Base-by-base conservation (phyloP, 1,284 basidiomycete genomes). In the Microbotryum saponariae region DNA sequence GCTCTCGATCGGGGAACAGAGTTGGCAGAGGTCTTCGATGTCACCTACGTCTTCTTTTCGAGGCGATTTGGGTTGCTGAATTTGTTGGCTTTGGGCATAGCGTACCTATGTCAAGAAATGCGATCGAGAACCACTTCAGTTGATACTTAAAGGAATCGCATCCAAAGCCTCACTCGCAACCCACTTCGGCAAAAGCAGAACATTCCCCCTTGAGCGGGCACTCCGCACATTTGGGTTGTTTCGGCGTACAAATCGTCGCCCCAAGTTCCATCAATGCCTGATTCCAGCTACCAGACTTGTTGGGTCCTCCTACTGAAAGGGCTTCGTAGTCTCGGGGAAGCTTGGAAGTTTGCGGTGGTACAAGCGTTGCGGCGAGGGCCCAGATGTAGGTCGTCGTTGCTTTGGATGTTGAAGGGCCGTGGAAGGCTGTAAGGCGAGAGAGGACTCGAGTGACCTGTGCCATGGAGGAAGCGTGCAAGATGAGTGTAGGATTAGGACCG, bases 241-340 rank as follows among this genome's bases (percentile, higher is more conserved):
- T 83, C 33, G 89, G 86, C 74, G 86, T 90, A 77, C 92, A 97
- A 3, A 96, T 82, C 2, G 90, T 93, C 71, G 88, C 88, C 49
- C 91, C 91, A 4, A 96, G 82, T 51, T 73, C 72, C 71, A 73
- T 72, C 50, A 73, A 31, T 2, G 65, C 71, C 60, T 72, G 70
- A 25, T 67, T 68, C 60, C 60, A 64, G 9, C 60, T 48, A 20
- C 67, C 67, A 0, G 65, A 63, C 45, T 54, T 58, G 54, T 68
- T 68, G 45, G 20, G 45, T 27, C 62, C 64, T 6, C 64, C 62
- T 1, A 56, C 55, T 1, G 21, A 37, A 6, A 52, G 37, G 18
- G 48, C 31, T 31, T 44, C 5, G 2, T 42, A 50, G 8, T 23
- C 33, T 4, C 50, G 12, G 51, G 9, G 33, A n/a, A 25, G 31